Base-by-base conservation (phyloP, 2,329 filamentous ascomycete species). In the Byssochlamys sp. region DNA sequence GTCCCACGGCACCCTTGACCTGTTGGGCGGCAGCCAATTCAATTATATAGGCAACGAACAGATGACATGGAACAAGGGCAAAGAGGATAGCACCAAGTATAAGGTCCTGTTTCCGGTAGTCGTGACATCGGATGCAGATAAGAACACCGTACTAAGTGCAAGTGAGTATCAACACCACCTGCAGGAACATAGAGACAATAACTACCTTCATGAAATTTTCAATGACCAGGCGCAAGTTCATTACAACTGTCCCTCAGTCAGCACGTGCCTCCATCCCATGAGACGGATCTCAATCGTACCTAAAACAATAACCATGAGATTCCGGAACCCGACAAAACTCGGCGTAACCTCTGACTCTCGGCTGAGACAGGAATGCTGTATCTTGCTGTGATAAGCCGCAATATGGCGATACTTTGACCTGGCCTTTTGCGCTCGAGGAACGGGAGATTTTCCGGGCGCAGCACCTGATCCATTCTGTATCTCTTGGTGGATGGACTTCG, bases 161-260 rank as follows among this genome's bases (percentile, higher is more conserved):
- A 55, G 28, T 56, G n/a, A 48, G 53, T 51, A 39, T 19, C 12
- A 58, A 52, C 52, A 39, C 14, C 9, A 56, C 50, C 11, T 26
- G 53, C 4, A 52, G 54, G 33, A 33, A 6, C 25, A n/a, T 52
- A 52, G 52, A 3, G 39, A 29, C 25, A 14, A 26, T 10, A 55
- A 66, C 60, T 70, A 90, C 89, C 81, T 96, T 96, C 78, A 92
- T 89, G 65, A 92, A 90, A 70, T 99, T 99, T 75, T 97, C 94
- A 69, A 99, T 91, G 77, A 97, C 90, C 67, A 99, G 80, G 62
- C 94, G 86, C 55, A 99, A 75, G 71, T 99, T 99, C 67, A 91
- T 94, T 54, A 92, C 90, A 67, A 97, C 90, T 91, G 65, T 29
- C 60, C 50, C 2, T 28, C 24, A 48, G 12, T 24, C 12, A 53